Evolutionary conservation across 768 basidiomycete genomes (phyloP).

Genomic region (Kwoniella sp.): DNA sequence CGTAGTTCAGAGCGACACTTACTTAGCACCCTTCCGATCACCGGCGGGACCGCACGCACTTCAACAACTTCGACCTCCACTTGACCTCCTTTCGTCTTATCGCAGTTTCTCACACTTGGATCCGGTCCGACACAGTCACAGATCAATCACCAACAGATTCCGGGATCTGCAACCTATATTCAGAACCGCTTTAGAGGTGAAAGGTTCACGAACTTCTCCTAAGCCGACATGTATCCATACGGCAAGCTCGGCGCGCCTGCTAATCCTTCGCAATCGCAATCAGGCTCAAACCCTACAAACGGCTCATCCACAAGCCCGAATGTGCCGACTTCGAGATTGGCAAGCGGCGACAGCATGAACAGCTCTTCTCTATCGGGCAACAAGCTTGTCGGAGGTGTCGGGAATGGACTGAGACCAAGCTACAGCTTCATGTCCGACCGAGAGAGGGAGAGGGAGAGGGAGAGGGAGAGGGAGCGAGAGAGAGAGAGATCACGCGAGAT

Average conservation of each 20-base stretch:
- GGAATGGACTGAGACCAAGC: slow-evolving; percentile 20
- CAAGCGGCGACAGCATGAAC: slow-evolving; percentile 4
- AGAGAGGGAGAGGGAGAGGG: slow-evolving; percentile 14
- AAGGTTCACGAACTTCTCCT: too few relatives aligned
- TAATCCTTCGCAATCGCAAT: slow-evolving; percentile 3
- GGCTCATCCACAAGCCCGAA: slow-evolving; percentile 17
- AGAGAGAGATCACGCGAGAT: slow-evolving; percentile 1
- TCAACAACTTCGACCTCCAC: not conserved
- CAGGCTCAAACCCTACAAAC: slow-evolving; percentile 1
- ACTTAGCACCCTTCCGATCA: not conserved
- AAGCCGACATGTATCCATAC: slow-evolving; percentile 12
- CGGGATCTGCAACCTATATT: too few relatives aligned
- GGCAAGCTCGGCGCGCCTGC: slow-evolving; percentile 6
- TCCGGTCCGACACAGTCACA: too few relatives aligned
- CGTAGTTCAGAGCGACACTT: not conserved
- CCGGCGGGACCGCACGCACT: not conserved
- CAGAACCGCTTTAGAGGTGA: too few relatives aligned
- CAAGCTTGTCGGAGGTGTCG: slow-evolving; percentile 1
- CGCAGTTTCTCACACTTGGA: not conserved
- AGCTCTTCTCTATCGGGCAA: not conserved
- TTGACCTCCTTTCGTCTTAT: not conserved
- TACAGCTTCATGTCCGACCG: slow-evolving; percentile 15
- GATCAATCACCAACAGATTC: too few relatives aligned
- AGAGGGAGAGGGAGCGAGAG: slow-evolving; percentile 14
- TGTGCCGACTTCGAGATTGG: slow-evolving; percentile 3